A percentile compares a stretch with the other conserved stretches of the same genome.
These are phyloP conservation scores for Sclerotinia glacialis DNA, from an alignment of 2,329 filamentous ascomycete genomes.

Conservation along the genomic window DNA sequence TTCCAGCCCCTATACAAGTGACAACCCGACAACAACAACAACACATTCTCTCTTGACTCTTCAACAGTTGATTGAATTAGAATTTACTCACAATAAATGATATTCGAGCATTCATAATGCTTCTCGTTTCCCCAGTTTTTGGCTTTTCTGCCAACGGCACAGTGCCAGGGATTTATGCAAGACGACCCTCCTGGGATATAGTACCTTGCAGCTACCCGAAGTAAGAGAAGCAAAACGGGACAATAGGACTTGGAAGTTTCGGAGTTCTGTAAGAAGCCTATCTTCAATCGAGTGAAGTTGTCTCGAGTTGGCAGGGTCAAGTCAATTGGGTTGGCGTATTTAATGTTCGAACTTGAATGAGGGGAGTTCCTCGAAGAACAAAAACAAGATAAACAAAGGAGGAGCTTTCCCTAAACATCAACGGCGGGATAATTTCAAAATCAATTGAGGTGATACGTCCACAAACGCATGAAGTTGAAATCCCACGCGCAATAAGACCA, in stretches of 20 bases:
- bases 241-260: conserved; percentile 5
- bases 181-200: conserved; percentile 28
- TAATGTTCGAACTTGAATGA: conserved; percentile 2
- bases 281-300: neutral
- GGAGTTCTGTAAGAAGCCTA: neutral
- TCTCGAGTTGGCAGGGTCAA: neutral
- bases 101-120: conserved; percentile 55
- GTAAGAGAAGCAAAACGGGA: conserved; percentile 21
- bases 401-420: conserved; percentile 1
- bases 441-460: conserved; percentile 15
- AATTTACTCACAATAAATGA: conserved; percentile 52
- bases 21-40: conserved; percentile 13
- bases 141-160: conserved; percentile 22
- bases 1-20: conserved; percentile 15
- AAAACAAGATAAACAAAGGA: conserved; percentile 7
- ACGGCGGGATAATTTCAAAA: conserved; percentile 17
- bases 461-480: conserved; percentile 11
- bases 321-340: conserved; percentile 2
- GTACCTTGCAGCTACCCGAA: conserved; percentile 38
- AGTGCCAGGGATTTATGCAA: conserved; percentile 35
- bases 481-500: conserved; percentile 20
- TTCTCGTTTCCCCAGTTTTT: conserved; percentile 27
- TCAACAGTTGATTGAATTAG: neutral
- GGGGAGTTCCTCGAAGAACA: neutral
- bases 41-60: neutral